A percentile compares a stretch with the other conserved stretches of the same genome.
Evolutionary conservation across 805 yeast genomes (phyloP).

Genomic region (Starmerella sirachaensis): DNA sequence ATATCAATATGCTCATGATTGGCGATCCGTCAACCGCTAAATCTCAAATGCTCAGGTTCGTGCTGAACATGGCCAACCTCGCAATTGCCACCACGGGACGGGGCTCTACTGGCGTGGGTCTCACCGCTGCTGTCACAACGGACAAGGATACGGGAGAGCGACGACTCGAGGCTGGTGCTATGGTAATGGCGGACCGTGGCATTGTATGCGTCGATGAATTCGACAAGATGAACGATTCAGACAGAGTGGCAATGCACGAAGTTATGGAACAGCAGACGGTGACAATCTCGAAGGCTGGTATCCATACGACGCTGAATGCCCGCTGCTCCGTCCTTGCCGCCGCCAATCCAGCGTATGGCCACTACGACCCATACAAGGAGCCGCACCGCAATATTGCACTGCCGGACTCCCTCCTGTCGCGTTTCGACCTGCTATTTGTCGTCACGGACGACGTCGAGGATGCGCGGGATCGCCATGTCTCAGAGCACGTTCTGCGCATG

Average conservation of each 20-base stretch:
- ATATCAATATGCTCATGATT: slow-evolving; percentile 87
- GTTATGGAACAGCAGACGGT: slow-evolving; percentile 99
- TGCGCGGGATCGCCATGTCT: slow-evolving; percentile 67
- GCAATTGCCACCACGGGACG: slow-evolving; percentile 98
- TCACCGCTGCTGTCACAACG: slow-evolving; percentile 94
- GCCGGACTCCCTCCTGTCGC: slow-evolving; percentile 90
- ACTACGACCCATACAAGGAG: slow-evolving; percentile 87
- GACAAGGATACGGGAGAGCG: slow-evolving; percentile 97
- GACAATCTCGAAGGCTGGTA: slow-evolving; percentile 95
- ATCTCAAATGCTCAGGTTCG: slow-evolving; percentile 89
- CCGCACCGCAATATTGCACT: slow-evolving; percentile 94
- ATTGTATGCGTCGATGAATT: slow-evolving; percentile 97
- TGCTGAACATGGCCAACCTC: slow-evolving; percentile 82
- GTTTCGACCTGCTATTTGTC: slow-evolving; percentile 89
- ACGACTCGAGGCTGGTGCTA: slow-evolving; percentile 95
- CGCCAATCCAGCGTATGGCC: slow-evolving; percentile 95
- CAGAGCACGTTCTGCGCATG: slow-evolving; percentile 90
- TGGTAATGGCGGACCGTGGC: slow-evolving; percentile 97
- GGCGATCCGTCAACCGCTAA: slow-evolving; percentile 99
- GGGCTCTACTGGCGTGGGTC: slow-evolving; percentile 99
- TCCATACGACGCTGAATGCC: slow-evolving; percentile 90
- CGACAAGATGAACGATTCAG: slow-evolving; percentile 94
- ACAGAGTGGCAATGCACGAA: slow-evolving; percentile 96
- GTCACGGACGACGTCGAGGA: slow-evolving; percentile 93
- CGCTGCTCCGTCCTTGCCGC: slow-evolving; percentile 96